Percentiles rank a stretch among this genome's conserved stretches.
phyloP scores from a whole-genome alignment of 768 basidiomycete genomes.

The Grammothele lineata region DNA sequence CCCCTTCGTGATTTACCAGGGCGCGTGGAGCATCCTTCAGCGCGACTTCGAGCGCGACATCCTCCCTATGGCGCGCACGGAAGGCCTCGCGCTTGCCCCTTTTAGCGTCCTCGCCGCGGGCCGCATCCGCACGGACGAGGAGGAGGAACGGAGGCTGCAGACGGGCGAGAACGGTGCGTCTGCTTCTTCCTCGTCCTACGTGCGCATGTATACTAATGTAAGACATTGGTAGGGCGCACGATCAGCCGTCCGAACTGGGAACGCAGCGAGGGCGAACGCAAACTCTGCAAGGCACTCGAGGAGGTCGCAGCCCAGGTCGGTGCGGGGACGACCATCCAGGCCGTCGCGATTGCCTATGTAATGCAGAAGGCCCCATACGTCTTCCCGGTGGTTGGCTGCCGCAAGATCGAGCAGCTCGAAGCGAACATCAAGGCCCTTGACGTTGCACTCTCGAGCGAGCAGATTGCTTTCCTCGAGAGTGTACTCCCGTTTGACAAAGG shows the following conservation, averaged over 20 bases:
- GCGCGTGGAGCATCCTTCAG: constrained; percentile 31
- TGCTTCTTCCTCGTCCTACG: constrained; percentile 7
- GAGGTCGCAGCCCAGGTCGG: constrained; percentile 49
- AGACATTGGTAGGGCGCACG: constrained; percentile 34
- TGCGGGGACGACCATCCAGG: constrained; percentile 17
- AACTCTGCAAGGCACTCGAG: constrained; percentile 42
- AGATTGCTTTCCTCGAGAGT: constrained; percentile 42
- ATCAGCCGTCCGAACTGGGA: constrained; percentile 34
- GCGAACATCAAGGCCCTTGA: constrained; percentile 48
- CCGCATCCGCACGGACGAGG: constrained; percentile 19
- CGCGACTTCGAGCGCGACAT: constrained; percentile 38
- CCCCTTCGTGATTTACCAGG: constrained; percentile 32
- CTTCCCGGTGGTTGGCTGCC: constrained; percentile 39
- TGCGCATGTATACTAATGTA: constrained; percentile 25
- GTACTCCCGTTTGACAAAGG: constrained; percentile 42
- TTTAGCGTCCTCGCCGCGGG: constrained; percentile 20
- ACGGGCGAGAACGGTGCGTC: constrained; percentile 22
- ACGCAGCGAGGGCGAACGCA: constrained; percentile 41
- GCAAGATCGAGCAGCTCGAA: constrained; percentile 47
- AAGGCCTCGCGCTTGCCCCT: constrained; percentile 26
- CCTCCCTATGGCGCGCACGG: constrained; percentile 31
- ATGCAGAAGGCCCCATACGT: constrained; percentile 48
- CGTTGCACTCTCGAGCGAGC: constrained; percentile 38
- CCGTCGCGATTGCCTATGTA: constrained; percentile 49
- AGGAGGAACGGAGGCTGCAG: constrained; percentile 20